phyloP scores from a whole-genome alignment of 768 basidiomycete species.

The Russula sp. region DNA sequence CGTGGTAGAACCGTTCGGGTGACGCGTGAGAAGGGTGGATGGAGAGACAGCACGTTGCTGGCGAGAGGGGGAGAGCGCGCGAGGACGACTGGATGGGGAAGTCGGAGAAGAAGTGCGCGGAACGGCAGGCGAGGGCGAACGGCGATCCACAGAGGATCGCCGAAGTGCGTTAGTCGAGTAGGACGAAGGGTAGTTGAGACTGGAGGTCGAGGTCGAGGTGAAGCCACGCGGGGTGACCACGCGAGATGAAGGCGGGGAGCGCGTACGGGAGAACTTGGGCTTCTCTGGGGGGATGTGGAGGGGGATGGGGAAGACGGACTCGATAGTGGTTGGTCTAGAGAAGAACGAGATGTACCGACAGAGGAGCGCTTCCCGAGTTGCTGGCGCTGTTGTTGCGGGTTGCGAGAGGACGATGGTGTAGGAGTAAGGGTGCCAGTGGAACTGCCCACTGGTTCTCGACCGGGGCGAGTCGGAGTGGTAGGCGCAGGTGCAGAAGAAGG shows the following conservation, averaged over 20 bases:
- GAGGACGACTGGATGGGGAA: slow-evolving; percentile 15
- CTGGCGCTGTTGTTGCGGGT: slow-evolving; percentile 24
- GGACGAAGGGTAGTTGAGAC: slow-evolving; percentile 39
- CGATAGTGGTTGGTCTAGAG: slow-evolving; percentile 40
- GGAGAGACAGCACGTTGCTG: slow-evolving; percentile 34
- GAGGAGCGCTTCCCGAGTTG: slow-evolving; percentile 36
- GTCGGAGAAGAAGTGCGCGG: slow-evolving; percentile 30
- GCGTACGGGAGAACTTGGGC: slow-evolving; percentile 10
- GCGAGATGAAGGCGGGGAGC: slow-evolving; percentile 39
- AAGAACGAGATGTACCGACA: slow-evolving; percentile 42
- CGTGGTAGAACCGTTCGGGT: slow-evolving; percentile 57
- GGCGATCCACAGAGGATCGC: slow-evolving; percentile 34
- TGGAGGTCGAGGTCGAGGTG: slow-evolving; percentile 50
- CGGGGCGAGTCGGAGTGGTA: slow-evolving; percentile 18
- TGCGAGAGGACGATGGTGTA: slow-evolving; percentile 40
- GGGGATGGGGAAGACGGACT: slow-evolving; percentile 44
- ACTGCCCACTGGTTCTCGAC: slow-evolving; percentile 40
- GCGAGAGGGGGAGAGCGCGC: slow-evolving; percentile 12
- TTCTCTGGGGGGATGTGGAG: slow-evolving; percentile 33
- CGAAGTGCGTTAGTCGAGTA: slow-evolving; percentile 36
- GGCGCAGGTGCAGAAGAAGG: slow-evolving; percentile 17
- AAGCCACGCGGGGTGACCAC: slow-evolving; percentile 46
- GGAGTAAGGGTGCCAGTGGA: slow-evolving; percentile 52
- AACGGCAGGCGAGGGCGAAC: slow-evolving; percentile 44
- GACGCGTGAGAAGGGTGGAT: slow-evolving; percentile 45